phyloP scores from a whole-genome alignment of 805 yeast species.

The Nakazawaea siamensis region DNA sequence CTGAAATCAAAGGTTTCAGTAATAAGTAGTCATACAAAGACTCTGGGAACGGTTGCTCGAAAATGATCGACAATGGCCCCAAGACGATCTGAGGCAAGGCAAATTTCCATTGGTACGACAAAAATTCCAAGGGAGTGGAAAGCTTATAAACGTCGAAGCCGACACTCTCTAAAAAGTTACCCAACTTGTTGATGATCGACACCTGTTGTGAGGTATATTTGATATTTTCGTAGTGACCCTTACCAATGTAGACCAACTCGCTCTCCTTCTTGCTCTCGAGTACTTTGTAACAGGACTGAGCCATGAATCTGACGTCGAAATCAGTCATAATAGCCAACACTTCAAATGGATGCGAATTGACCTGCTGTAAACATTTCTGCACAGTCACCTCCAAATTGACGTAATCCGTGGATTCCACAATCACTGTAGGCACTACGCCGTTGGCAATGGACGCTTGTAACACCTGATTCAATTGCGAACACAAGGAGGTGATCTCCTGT shows the following conservation, averaged over 20 bases:
- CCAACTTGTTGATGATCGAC: slow-evolving; percentile 26
- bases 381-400: slow-evolving; percentile 68
- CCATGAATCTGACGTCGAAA: slow-evolving; percentile 41
- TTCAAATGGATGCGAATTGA: slow-evolving; percentile 20
- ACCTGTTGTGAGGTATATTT: slow-evolving; percentile 33
- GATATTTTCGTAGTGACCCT: slow-evolving; percentile 30
- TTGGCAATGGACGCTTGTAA: slow-evolving; percentile 17
- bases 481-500: slow-evolving; percentile 39
- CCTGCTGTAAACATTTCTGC: slow-evolving; percentile 28
- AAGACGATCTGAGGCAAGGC: slow-evolving; percentile 74
- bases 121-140: slow-evolving; percentile 45
- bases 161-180: slow-evolving; percentile 28
- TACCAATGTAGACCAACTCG: slow-evolving; percentile 37
- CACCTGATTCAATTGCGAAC: slow-evolving; percentile 28
- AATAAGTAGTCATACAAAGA: slow-evolving; percentile 57
- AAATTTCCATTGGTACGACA: slow-evolving; percentile 77
- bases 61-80: slow-evolving; percentile 65
- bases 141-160: slow-evolving; percentile 41
- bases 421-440: slow-evolving; percentile 36
- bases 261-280: slow-evolving; percentile 30
- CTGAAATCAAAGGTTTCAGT: slow-evolving; percentile 80
- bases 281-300: slow-evolving; percentile 24
- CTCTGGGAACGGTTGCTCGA: slow-evolving; percentile 62
- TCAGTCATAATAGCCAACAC: slow-evolving; percentile 56
- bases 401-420: slow-evolving; percentile 65